Evolutionary conservation across 1,284 basidiomycete species (phyloP).

Genomic region (Ganoderma boninense): DNA sequence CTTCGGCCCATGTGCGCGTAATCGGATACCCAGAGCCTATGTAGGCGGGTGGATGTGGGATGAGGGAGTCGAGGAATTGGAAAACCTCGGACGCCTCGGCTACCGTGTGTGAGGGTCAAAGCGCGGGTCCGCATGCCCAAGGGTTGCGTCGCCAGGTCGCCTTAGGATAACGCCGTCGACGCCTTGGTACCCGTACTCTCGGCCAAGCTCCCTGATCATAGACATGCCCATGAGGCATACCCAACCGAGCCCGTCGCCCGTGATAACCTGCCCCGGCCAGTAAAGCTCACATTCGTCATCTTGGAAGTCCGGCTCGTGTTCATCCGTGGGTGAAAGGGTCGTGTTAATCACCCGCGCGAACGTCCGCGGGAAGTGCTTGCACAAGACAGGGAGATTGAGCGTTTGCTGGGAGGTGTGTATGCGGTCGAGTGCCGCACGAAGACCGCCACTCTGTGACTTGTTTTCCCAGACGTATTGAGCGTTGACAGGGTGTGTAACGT

Average conservation of each 20-base stretch:
- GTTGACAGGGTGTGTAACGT: conserved; percentile 38
- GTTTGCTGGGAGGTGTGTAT: conserved; percentile 59
- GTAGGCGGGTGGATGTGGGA: background rate
- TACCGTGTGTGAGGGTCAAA: conserved; percentile 23
- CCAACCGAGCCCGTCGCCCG: conserved; percentile 81
- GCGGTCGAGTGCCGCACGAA: conserved; percentile 53
- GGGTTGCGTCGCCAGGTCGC: conserved; percentile 42
- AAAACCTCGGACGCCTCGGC: conserved; percentile 7
- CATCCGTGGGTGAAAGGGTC: conserved; percentile 67
- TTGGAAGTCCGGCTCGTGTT: conserved; percentile 80
- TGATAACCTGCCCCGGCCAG: conserved; percentile 76
- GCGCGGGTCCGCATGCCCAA: conserved; percentile 26
- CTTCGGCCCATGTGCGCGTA: conserved; percentile 10
- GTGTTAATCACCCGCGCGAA: conserved; percentile 74
- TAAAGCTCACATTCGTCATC: conserved; percentile 83
- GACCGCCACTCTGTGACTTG: conserved; percentile 56
- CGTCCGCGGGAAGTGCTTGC: conserved; percentile 74
- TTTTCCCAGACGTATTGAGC: conserved; percentile 47
- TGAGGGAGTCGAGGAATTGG: background rate
- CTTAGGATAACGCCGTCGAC: conserved; percentile 75
- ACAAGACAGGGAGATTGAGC: conserved; percentile 69
- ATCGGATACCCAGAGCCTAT: conserved; percentile 6
- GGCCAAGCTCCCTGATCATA: conserved; percentile 82
- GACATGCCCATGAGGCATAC: conserved; percentile 81
- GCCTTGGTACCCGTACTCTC: conserved; percentile 73